phyloP scores from a whole-genome alignment of 257 asterid species.

The Fraxinus pennsylvanica region DNA sequence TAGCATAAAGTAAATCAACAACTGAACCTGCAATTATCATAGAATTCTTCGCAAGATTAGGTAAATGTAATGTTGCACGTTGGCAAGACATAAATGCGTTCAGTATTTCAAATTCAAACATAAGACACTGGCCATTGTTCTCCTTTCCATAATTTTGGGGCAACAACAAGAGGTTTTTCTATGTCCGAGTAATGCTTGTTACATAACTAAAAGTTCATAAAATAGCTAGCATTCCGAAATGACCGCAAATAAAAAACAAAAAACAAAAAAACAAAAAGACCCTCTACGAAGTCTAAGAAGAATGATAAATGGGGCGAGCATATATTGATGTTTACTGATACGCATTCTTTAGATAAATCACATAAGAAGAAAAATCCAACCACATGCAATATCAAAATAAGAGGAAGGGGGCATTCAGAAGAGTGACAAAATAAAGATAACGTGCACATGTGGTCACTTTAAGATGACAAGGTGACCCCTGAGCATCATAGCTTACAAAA shows the following conservation, averaged over 20 bases:
- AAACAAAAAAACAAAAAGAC: not conserved
- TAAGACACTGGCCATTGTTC: not conserved
- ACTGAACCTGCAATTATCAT: conserved; percentile 73
- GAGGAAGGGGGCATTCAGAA: not conserved
- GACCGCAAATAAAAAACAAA: not conserved
- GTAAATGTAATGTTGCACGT: conserved; percentile 2
- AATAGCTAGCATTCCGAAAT: not conserved
- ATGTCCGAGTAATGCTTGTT: not conserved
- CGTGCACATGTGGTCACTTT: not conserved
- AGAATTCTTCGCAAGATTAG: conserved; percentile 20
- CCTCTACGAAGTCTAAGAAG: not conserved
- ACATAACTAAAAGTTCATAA: not conserved
- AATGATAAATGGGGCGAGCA: not conserved
- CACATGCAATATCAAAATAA: not conserved
- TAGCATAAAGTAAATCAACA: conserved; percentile 96
- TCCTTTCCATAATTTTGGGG: not conserved
- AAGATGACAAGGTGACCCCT: not conserved
- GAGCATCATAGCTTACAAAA: not conserved
- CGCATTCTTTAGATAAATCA: not conserved
- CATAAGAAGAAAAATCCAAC: not conserved
- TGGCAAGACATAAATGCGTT: conserved; percentile 9
- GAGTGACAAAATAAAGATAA: not conserved
- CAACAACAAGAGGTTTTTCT: not conserved
- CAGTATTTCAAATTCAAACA: not conserved
- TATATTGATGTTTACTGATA: not conserved